These are phyloP conservation scores for Aspergillus tamarii DNA, from an alignment of 2,329 filamentous ascomycete species.

Conservation along the genomic window DNA sequence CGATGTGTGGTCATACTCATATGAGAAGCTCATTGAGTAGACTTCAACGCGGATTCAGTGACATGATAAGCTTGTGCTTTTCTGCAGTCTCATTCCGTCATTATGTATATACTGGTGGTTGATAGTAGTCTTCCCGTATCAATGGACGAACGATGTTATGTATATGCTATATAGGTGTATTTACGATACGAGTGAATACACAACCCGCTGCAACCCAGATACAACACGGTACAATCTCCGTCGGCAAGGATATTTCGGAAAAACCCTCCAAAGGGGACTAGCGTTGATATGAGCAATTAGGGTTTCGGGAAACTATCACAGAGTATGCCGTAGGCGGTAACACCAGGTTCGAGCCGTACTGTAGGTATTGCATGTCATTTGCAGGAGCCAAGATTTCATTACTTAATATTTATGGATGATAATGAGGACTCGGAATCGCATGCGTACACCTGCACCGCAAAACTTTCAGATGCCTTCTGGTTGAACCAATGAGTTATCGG, in stretches of 20 bases:
- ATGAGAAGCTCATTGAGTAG: too few species aligned
- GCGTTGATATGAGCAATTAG: not conserved
- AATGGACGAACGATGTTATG: not conserved
- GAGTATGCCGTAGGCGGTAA: not conserved
- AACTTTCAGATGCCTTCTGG: not conserved
- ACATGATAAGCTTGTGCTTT: too few species aligned
- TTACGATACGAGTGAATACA: not conserved
- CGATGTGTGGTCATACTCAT: too few species aligned
- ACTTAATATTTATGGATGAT: conserved; percentile 13
- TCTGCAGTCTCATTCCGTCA: too few species aligned
- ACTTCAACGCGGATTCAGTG: too few species aligned
- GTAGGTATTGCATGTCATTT: conserved; percentile 4
- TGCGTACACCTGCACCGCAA: conserved; percentile 4
- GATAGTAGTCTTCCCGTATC: too few species aligned
- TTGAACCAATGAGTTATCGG: conserved; percentile 4
- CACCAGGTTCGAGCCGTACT: not conserved
- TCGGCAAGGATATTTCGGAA: not conserved
- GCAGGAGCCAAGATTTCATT: conserved; percentile 13
- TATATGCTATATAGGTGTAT: not conserved
- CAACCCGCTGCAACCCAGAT: not conserved
- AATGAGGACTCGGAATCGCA: conserved; percentile 8
- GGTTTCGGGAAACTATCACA: not conserved
- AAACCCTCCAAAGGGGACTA: not conserved
- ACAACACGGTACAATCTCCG: not conserved
- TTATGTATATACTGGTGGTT: too few species aligned